These are phyloP conservation scores for Ramalina peruviana DNA, from an alignment of 495 filamentous ascomycete species.

Conservation along the genomic window DNA sequence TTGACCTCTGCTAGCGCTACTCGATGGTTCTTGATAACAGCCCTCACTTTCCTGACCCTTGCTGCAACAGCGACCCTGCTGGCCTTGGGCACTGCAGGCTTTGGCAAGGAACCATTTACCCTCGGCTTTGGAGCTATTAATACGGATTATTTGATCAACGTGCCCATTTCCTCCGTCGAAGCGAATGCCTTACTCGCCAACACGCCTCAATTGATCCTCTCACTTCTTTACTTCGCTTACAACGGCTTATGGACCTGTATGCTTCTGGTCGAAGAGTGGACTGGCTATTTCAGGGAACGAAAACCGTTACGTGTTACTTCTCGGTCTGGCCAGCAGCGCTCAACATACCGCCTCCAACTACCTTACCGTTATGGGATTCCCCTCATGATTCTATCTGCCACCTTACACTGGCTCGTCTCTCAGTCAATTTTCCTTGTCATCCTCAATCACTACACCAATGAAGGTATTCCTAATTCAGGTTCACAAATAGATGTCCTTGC, in stretches of 20 bases:
- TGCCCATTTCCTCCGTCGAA: slow-evolving; percentile 8
- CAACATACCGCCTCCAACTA: slow-evolving; percentile 31
- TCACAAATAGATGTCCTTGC: slow-evolving; percentile 1
- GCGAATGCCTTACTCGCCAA: slow-evolving; percentile 24
- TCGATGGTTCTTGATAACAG: too few species aligned
- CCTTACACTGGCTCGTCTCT: slow-evolving; percentile 30
- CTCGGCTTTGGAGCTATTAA: slow-evolving; percentile 8
- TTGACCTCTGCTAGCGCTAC: too few species aligned
- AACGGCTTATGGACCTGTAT: slow-evolving; percentile 27
- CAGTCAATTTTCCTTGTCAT: slow-evolving; percentile 26
- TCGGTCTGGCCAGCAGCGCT: slow-evolving; percentile 24
- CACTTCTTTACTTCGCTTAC: slow-evolving; percentile 25
- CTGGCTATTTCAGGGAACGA: slow-evolving; percentile 13
- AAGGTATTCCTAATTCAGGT: slow-evolving; percentile 8
- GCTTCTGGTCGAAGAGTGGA: slow-evolving; percentile 25
- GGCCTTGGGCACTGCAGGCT: neutral
- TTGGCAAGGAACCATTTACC: slow-evolving; percentile 18
- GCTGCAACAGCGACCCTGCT: neutral
- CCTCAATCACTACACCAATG: slow-evolving; percentile 19
- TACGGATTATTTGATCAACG: neutral
- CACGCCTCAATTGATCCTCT: slow-evolving; percentile 28
- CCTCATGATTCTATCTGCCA: slow-evolving; percentile 16
- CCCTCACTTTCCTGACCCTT: neutral
- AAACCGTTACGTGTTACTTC: slow-evolving; percentile 33
- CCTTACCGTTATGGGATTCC: slow-evolving; percentile 30